These are phyloP conservation scores for Penicillium palitans DNA, from an alignment of 2,329 filamentous ascomycete species.

Conservation along the genomic window DNA sequence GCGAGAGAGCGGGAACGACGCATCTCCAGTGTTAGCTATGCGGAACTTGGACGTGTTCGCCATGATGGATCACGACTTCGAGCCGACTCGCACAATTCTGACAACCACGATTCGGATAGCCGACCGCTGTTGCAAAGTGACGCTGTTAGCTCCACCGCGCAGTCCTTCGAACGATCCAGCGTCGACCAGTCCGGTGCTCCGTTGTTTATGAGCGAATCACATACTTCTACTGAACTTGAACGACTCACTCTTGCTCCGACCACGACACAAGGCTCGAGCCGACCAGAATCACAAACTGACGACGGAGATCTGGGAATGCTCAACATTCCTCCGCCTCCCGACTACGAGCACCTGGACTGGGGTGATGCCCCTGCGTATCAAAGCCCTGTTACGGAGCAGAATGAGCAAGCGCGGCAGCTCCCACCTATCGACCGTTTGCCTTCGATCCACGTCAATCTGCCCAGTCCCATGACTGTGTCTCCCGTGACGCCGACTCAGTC, in stretches of 20 bases:
- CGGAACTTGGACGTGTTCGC: conserved; percentile 49
- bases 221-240: conserved; percentile 32
- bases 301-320: conserved; percentile 42
- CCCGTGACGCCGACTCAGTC: conserved; percentile 27
- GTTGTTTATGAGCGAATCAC: conserved; percentile 37
- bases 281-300: conserved; percentile 24
- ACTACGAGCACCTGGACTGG: conserved; percentile 46
- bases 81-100: conserved; percentile 42
- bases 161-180: conserved; percentile 28
- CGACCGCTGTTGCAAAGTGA: conserved; percentile 46
- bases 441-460: conserved; percentile 34
- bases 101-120: conserved; percentile 50
- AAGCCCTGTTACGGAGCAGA: conserved; percentile 25
- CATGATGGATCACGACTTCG: conserved; percentile 53
- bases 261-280: conserved; percentile 26
- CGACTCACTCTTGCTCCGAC: conserved; percentile 28
- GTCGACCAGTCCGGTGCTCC: conserved; percentile 37
- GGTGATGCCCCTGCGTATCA: conserved; percentile 47
- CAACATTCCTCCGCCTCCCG: conserved; percentile 41
- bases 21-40: conserved; percentile 51
- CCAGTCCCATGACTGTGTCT: conserved; percentile 29
- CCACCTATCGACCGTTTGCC: conserved; percentile 28
- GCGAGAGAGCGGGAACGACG: conserved; percentile 46
- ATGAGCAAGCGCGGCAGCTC: conserved; percentile 18
- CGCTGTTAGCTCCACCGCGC: conserved; percentile 32